A percentile compares a stretch with the other conserved stretches of the same genome.
Evolutionary conservation across 2,329 filamentous ascomycete species (phyloP).

Genomic region (Gliomastix tumulicola): DNA sequence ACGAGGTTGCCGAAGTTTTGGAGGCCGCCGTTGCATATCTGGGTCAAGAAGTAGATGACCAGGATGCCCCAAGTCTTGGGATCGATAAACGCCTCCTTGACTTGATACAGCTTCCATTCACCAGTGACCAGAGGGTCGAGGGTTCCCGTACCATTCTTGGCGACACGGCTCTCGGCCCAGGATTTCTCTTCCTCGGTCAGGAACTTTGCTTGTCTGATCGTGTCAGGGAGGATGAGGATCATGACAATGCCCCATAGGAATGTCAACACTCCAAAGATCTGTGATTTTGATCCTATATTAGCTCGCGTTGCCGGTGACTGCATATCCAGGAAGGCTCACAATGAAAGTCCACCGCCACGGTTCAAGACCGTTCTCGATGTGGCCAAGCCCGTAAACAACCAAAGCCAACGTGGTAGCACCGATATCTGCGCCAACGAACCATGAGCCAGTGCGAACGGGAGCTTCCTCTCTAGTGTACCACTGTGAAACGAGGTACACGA

Average conservation of each 20-base stretch:
- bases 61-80: slow-evolving; percentile 54
- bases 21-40: slow-evolving; percentile 40
- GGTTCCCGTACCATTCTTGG: too few species aligned
- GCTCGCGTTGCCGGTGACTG: too few species aligned
- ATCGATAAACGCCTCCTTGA: slow-evolving; percentile 37
- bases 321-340: neutral
- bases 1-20: slow-evolving; percentile 5
- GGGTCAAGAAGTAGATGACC: slow-evolving; percentile 36
- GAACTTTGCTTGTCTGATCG: neutral
- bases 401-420: slow-evolving; percentile 53
- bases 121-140: too few species aligned
- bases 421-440: slow-evolving; percentile 31
- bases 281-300: too few species aligned
- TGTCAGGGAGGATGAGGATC: neutral
- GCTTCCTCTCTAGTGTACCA: slow-evolving; percentile 14
- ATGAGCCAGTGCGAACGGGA: slow-evolving; percentile 5
- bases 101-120: slow-evolving; percentile 36
- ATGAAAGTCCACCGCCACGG: neutral
- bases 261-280: neutral
- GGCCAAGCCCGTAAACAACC: slow-evolving; percentile 51
- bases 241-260: neutral
- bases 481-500: slow-evolving; percentile 13
- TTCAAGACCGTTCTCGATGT: slow-evolving; percentile 35
- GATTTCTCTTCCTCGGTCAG: neutral
- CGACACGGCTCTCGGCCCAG: slow-evolving; percentile 12